Evolutionary conservation across 2,329 filamentous ascomycete species (phyloP).

Genomic region (Rhynchosporium agropyri): DNA sequence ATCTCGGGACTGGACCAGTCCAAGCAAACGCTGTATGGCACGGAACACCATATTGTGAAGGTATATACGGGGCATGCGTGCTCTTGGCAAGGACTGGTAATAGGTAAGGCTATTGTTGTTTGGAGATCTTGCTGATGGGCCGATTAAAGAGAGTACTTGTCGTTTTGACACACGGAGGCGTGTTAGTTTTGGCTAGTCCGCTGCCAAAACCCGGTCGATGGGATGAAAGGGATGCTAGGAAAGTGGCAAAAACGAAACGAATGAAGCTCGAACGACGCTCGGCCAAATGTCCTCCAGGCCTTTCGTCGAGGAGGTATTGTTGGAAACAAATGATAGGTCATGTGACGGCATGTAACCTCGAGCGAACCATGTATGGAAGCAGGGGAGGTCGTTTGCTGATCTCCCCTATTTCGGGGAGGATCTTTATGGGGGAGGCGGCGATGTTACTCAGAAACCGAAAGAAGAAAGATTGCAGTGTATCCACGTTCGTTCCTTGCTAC

Average conservation of each 20-base stretch:
- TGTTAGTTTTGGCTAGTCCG: neutral
- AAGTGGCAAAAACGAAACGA: neutral
- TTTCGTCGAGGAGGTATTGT: slow-evolving; percentile 12
- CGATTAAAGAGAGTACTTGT: neutral
- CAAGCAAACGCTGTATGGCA: neutral
- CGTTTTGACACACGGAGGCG: neutral
- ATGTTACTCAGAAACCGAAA: slow-evolving; percentile 6
- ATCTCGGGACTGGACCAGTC: slow-evolving; percentile 3
- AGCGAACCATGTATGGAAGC: neutral
- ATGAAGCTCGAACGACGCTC: slow-evolving; percentile 10
- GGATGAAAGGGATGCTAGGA: neutral
- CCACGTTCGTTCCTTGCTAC: slow-evolving; percentile 17
- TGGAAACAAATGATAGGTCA: slow-evolving; percentile 10
- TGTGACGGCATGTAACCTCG: slow-evolving; percentile 13
- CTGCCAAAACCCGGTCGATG: neutral
- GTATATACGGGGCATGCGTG: neutral
- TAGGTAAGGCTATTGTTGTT: slow-evolving; percentile 33
- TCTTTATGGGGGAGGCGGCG: slow-evolving; percentile 3
- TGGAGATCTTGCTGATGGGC: slow-evolving; percentile 25
- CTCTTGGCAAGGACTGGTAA: slow-evolving; percentile 14
- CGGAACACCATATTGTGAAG: neutral
- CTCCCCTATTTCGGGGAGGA: slow-evolving; percentile 5
- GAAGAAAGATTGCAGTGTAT: slow-evolving; percentile 11
- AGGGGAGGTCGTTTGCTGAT: slow-evolving; percentile 8
- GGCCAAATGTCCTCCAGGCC: neutral